Conservation (phyloP, 1,284 basidiomycete genomes). For the Ceratorhiza oryzae-sativae region DNA sequence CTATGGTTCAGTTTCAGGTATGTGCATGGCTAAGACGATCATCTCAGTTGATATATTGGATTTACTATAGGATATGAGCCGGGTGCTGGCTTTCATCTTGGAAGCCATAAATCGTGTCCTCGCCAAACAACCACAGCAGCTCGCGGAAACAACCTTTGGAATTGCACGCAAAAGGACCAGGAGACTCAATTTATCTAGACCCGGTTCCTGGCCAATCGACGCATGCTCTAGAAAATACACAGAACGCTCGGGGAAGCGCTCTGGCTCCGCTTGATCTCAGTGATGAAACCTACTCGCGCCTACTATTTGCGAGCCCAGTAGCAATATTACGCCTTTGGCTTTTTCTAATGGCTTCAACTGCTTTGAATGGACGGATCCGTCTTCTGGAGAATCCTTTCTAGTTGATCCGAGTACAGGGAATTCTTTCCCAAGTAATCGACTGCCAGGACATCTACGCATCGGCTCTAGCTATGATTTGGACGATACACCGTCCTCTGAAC, state of each 20-base stretch:
- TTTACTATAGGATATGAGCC: slow-evolving; percentile 23
- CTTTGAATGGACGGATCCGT: slow-evolving; percentile 65
- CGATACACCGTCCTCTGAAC: slow-evolving; percentile 39
- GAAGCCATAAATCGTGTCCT: slow-evolving; percentile 71
- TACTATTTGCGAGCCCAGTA: no score
- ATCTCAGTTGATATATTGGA: no score
- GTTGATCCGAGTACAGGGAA: slow-evolving; percentile 47
- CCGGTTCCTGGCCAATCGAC: background rate
- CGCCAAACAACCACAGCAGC: slow-evolving; percentile 50
- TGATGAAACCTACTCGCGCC: background rate
- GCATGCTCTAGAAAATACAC: background rate
- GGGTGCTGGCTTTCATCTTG: slow-evolving; percentile 57
- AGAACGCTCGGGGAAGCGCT: background rate
- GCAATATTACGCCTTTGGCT: no score
- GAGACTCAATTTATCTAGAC: no score
- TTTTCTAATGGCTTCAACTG: slow-evolving; percentile 1
- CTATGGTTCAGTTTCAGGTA: slow-evolving; percentile 71
- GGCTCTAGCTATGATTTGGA: no score
- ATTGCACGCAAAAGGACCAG: slow-evolving; percentile 6
- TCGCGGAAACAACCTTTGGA: background rate
- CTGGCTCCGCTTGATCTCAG: background rate
- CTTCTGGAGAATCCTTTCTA: slow-evolving; percentile 56
- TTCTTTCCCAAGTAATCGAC: slow-evolving; percentile 36
- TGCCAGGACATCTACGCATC: background rate
- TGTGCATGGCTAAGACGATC: background rate